Evolutionary conservation across 176 grass and related monocot species (phyloP), one percentile per base, ranked within the genome.

Genomic region (Paspalum vaginatum): DNA sequence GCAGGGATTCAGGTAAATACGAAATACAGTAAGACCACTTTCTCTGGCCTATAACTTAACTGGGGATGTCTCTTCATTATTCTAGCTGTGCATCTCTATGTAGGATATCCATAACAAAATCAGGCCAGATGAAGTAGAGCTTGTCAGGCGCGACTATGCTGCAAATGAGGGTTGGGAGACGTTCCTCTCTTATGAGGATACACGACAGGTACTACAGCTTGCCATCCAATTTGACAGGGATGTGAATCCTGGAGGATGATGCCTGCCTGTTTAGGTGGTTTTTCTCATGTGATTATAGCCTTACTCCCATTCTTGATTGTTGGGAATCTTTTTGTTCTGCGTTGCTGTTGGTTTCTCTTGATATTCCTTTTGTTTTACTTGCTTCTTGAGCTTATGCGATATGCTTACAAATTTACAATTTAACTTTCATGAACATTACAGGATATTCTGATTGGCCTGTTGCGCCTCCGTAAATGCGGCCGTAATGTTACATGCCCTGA

Each of bases 131-230:
- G 96, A 99, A 79, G 92, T 99, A 68, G 90, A 99, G 75, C 88
- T 95, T 79, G 90, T 93, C 38, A 86, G 92, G 45, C 96, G 92
- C 86, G 96, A 99, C 85, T 99, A 93, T 86, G 81, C 86, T 16
- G 96, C 96, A 88, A 99, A 99, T 90, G 96, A 99, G 70, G 92
- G 96, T 72, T 95, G 96, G 96, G 96, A 99, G 48, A 99, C 96
- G 1, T 99, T 99, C 81, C 90, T 99, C 24, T 99, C 96, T 1
- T 99, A 99, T 20, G 96, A 99, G 91, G 96, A 99, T 88, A 99
- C 96, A 76, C 88, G 64, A 11, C 96, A 99, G 92, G 96, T 95
- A 90, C 50, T 24, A 47, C 20, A 70, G 8, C 59, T 25, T 80
- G 53, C 12, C 51, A 74, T 4, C 61, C 13, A 72, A 20, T 78